Evolutionary conservation across 305 asterid genomes (phyloP).

Genomic region (Solanum aculeatissimum): DNA sequence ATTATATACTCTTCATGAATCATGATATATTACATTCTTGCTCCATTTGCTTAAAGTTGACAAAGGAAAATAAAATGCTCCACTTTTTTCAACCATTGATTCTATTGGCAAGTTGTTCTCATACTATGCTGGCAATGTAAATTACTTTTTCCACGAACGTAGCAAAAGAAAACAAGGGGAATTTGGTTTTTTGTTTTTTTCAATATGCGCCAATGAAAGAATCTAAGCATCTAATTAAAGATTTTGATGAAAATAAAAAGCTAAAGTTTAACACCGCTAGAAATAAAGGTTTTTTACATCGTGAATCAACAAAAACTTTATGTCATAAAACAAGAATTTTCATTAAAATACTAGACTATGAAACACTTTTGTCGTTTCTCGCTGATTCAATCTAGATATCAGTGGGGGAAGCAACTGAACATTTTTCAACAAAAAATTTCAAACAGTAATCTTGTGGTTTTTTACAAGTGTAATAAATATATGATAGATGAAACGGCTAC

Average conservation of each 20-base stretch:
- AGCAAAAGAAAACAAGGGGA: background rate
- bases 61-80: slow-evolving; percentile 14
- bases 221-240: background rate
- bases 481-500: too few species aligned
- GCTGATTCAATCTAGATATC: too few species aligned
- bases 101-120: background rate
- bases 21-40: background rate
- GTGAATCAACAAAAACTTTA: too few species aligned
- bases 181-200: background rate
- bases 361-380: too few species aligned
- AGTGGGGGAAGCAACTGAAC: too few species aligned
- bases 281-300: background rate
- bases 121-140: background rate
- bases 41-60: slow-evolving; percentile 23
- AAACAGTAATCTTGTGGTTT: too few species aligned
- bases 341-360: too few species aligned
- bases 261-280: background rate
- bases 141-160: background rate
- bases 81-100: slow-evolving; percentile 1
- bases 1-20: background rate
- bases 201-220: background rate
- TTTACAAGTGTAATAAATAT: too few species aligned
- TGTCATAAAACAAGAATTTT: too few species aligned
- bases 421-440: too few species aligned
- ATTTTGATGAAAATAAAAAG: background rate